Evolutionary conservation across 306 rosid species (phyloP), one percentile per base, ranked within the genome.

Genomic region (Calophaca sinica): DNA sequence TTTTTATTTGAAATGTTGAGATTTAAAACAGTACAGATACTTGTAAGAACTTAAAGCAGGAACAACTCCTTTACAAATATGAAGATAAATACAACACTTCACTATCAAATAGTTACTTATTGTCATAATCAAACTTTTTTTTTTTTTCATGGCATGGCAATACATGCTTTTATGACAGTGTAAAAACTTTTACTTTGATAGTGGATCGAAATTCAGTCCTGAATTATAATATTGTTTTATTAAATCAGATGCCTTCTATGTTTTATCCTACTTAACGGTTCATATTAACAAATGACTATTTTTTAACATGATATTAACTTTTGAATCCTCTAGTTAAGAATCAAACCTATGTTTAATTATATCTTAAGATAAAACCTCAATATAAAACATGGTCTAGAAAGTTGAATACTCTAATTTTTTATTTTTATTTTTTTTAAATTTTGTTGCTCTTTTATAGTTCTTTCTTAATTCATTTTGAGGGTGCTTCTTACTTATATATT

Each of bases 401-500:
- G 54, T 29, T n/a, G n/a, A n/a, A n/a, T 48, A 4, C 5, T 55
- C 41, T 76, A 20, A 60, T 29, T 46, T 2, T 52, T 51, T n/a
- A n/a, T 64, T 2, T 5, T 3, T 2, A n/a, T 5, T 13, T 35
- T 57, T 12, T 35, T 26, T n/a, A n/a, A n/a, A n/a, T 36, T 29
- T 64, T 45, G 20, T 45, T 9, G 35, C 59, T 67, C 67, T 20
- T 20, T 55, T 45, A n/a, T n/a, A n/a, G n/a, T n/a, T n/a, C n/a
- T n/a, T n/a, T 53, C 46, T 55, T 48, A 45, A 62, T 70, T n/a
- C 15, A 9, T 65, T 62, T 54, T 78, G 41, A 44, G 68, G 71
- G 44, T 61, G 59, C 26, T 20, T 20, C 26, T 79, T 60, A 82
- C 77, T 26, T 81, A 75, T 72, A 29, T 79, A 20, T n/a, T 83